A percentile compares a stretch with the other conserved stretches of the same genome.
phyloP scores from a whole-genome alignment of 225 moss, liverwort and hornwort genomes.

The Pseudisothecium myosuroides region DNA sequence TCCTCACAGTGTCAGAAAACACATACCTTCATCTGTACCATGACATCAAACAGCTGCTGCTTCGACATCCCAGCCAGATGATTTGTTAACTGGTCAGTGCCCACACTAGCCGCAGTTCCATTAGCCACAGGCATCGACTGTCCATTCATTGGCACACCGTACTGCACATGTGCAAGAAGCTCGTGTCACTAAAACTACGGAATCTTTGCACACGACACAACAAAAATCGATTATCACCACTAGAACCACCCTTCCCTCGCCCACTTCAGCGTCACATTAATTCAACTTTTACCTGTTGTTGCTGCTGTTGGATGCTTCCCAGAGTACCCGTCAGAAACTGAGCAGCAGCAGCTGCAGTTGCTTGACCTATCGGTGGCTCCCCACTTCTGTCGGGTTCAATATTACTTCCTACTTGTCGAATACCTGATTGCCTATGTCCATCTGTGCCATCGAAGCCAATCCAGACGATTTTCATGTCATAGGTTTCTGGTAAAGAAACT shows the following conservation, averaged over 20 bases:
- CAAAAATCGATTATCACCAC: background rate
- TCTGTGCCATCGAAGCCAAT: slow-evolving; percentile 35
- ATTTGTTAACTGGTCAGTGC: slow-evolving; percentile 72
- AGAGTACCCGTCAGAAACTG: slow-evolving; percentile 67
- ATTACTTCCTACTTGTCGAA: slow-evolving; percentile 39
- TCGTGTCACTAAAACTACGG: background rate
- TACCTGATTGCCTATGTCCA: slow-evolving; percentile 56
- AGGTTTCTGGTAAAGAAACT: background rate
- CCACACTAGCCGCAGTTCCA: slow-evolving; percentile 40
- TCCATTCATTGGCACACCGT: slow-evolving; percentile 43
- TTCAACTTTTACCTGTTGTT: slow-evolving; percentile 21
- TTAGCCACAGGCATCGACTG: slow-evolving; percentile 55
- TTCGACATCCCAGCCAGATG: slow-evolving; percentile 98
- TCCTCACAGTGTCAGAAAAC: background rate
- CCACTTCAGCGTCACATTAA: background rate
- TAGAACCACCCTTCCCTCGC: background rate
- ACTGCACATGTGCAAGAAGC: slow-evolving; percentile 34
- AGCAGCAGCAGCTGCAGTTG: slow-evolving; percentile 80
- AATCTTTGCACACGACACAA: background rate
- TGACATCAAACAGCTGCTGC: slow-evolving; percentile 87
- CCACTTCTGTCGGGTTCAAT: slow-evolving; percentile 36
- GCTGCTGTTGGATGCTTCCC: slow-evolving; percentile 65
- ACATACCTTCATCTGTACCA: slow-evolving; percentile 97
- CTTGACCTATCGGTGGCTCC: slow-evolving; percentile 79
- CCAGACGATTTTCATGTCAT: background rate